Evolutionary conservation across 345 rosid species (phyloP).

Genomic region (Kandelia obovata): DNA sequence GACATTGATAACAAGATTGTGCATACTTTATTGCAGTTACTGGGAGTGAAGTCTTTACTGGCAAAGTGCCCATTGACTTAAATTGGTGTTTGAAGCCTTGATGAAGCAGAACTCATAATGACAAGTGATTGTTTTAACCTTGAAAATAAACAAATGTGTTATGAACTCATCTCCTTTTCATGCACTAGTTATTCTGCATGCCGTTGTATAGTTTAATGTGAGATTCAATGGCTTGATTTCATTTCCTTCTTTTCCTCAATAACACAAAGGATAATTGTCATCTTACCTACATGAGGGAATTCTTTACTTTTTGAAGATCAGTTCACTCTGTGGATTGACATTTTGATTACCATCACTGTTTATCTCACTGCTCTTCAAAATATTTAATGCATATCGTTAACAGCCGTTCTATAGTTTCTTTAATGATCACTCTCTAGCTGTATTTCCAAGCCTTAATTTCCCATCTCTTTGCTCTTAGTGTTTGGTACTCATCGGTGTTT

Average conservation of each 20-base stretch:
- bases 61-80: background rate
- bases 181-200: background rate
- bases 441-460: background rate
- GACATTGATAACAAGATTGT: background rate
- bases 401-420: background rate
- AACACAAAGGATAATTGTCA: background rate
- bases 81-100: background rate
- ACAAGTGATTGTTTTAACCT: background rate
- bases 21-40: background rate
- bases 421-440: background rate
- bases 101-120: background rate
- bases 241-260: background rate
- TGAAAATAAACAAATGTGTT: background rate
- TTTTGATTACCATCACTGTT: background rate
- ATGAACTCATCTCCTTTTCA: background rate
- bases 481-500: background rate
- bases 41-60: background rate
- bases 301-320: background rate
- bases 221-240: background rate
- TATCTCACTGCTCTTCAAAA: background rate
- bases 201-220: background rate
- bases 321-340: background rate
- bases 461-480: background rate
- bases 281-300: conserved; percentile 1
- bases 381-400: background rate